Conservation (phyloP, 306 rosid species). For the Neltuma alba region DNA sequence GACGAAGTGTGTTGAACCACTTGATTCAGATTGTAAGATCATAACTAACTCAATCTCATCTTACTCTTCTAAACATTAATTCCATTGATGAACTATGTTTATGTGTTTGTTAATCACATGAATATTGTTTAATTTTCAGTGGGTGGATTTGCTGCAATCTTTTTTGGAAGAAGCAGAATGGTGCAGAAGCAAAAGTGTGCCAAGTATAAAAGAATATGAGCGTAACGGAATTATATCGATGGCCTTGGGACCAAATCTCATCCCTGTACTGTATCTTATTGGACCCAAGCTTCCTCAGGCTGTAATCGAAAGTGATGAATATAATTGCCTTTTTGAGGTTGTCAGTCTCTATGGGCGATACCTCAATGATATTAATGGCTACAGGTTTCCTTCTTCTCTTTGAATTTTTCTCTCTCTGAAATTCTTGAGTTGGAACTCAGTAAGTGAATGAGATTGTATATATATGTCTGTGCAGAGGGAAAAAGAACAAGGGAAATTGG, state of each 20-base stretch:
- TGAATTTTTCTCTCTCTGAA: too few species aligned
- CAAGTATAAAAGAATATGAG: constrained; percentile 55
- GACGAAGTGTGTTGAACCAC: constrained; percentile 31
- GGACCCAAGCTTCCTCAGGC: background rate
- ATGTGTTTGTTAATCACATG: too few species aligned
- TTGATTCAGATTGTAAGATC: constrained; percentile 49
- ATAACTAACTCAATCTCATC: too few species aligned
- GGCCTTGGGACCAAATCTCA: background rate
- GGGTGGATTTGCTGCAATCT: constrained; percentile 53
- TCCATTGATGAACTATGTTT: too few species aligned
- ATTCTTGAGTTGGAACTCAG: too few species aligned
- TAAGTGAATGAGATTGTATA: too few species aligned
- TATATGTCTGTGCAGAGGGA: background rate
- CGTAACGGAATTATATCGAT: constrained; percentile 31
- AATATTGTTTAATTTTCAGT: constrained; percentile 32
- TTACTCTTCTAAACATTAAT: too few species aligned
- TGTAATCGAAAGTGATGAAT: background rate
- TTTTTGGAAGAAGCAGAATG: constrained; percentile 56
- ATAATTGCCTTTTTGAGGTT: background rate
- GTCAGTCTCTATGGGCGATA: background rate
- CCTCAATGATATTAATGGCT: background rate
- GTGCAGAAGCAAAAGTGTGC: constrained; percentile 43
- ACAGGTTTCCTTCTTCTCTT: too few species aligned
- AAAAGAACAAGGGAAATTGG: background rate
- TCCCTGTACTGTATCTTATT: background rate